These are phyloP conservation scores for Planoprotostelium fungivorum DNA, from an alignment of 78 protist genomes.

Conservation along the genomic window DNA sequence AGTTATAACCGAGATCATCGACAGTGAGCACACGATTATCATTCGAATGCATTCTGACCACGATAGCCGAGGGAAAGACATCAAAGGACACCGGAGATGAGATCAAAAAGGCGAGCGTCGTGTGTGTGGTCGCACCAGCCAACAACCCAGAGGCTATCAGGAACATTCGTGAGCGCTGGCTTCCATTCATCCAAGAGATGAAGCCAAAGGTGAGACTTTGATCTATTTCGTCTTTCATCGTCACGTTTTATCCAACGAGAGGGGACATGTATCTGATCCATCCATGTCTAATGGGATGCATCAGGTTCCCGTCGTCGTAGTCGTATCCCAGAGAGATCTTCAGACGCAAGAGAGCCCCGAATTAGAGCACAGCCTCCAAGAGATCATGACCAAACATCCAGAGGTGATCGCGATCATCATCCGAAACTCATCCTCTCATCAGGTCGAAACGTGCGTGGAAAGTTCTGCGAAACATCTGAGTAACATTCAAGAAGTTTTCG, in stretches of 20 bases:
- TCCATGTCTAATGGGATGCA: neutral
- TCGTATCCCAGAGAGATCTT: neutral
- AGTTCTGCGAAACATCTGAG: neutral
- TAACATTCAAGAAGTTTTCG: neutral
- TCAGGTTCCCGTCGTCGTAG: neutral
- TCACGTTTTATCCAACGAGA: no score
- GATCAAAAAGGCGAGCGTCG: neutral
- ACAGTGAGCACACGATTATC: neutral
- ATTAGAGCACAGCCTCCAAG: neutral
- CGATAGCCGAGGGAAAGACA: neutral
- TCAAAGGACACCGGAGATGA: neutral
- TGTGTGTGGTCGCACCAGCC: neutral
- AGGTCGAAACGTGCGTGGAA: neutral
- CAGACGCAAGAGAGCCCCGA: neutral
- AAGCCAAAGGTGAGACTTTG: no score
- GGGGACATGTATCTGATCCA: neutral
- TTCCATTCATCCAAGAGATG: neutral
- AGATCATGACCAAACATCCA: neutral
- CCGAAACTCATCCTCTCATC: neutral
- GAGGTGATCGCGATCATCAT: neutral
- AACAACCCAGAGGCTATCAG: neutral
- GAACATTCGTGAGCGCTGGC: neutral
- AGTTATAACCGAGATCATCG: neutral
- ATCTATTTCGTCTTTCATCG: no score
- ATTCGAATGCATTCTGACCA: neutral